Conservation (phyloP, 345 rosid genomes). For the Atalantia buxifolia region DNA sequence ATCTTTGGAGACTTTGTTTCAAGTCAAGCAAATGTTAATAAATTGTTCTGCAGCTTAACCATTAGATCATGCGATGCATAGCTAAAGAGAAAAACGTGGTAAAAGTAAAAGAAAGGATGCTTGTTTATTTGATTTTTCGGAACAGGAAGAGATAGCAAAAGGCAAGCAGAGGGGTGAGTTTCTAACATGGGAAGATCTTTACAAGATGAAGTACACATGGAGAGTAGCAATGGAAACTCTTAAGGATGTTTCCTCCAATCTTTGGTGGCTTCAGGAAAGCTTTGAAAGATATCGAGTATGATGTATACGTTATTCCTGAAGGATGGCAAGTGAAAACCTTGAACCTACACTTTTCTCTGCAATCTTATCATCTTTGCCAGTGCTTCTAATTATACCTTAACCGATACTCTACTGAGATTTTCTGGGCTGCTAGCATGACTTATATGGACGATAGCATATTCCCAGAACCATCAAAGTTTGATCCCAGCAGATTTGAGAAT, state of each 20-base stretch:
- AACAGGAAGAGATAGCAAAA: constrained; percentile 46
- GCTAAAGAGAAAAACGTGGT: too few species aligned
- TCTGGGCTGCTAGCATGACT: constrained; percentile 45
- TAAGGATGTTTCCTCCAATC: constrained; percentile 41
- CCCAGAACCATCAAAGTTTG: constrained; percentile 40
- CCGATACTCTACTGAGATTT: constrained; percentile 22
- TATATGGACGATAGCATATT: constrained; percentile 48
- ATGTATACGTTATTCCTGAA: constrained; percentile 44
- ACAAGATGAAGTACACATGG: constrained; percentile 63
- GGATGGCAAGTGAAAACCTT: constrained; percentile 40
- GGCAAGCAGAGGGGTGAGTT: constrained; percentile 35
- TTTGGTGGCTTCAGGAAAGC: constrained; percentile 49
- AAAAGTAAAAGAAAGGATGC: background rate
- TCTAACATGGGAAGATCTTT: constrained; percentile 52
- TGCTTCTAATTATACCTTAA: background rate
- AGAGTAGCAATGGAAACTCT: constrained; percentile 55
- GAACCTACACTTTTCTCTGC: background rate
- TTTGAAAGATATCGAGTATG: constrained; percentile 36
- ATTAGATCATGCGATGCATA: too few species aligned
- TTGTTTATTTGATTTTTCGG: constrained; percentile 25
- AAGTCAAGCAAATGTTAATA: background rate
- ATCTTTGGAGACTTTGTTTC: background rate
- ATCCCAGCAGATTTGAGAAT: constrained; percentile 47
- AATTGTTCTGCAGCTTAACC: background rate
- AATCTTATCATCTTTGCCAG: background rate